Base-by-base conservation (phyloP, 306 rosid species). In the Sophora flavescens region DNA sequence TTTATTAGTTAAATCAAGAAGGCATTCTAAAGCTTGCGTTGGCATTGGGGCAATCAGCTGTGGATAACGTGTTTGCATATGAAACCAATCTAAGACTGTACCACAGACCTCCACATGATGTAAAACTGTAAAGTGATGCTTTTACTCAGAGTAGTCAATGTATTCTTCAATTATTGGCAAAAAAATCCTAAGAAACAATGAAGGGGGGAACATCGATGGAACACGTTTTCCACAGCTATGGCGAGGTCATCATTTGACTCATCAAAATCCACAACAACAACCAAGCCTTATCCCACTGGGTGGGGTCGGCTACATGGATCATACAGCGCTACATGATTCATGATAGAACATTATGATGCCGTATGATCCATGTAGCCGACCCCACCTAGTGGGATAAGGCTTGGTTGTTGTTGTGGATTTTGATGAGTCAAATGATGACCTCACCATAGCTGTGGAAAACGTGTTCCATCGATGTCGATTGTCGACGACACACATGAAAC, bases 371-470 rank as follows among this genome's bases (percentile, higher is more conserved):
- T n/a, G n/a, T n/a, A n/a, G n/a, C n/a, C n/a, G n/a, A n/a, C n/a
- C n/a, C n/a, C n/a, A n/a, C n/a, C n/a, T n/a, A n/a, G n/a, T n/a
- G n/a, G n/a, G n/a, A n/a, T n/a, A n/a, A n/a, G n/a, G n/a, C n/a
- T n/a, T n/a, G n/a, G n/a, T n/a, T n/a, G n/a, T n/a, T 22, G 22
- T 22, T 26, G 36, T 68, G 66, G 71, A 56, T 36, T 71, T 59
- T 42, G 16, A 58, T n/a, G 47, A 71, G 77, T 72, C 39, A 76
- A 70, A 76, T 33, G 59, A 59, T 51, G 58, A 75, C 61, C 68
- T 64, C 71, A 48, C 35, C 35, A 70, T 13, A 18, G 8, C 17
- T 32, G 1, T 44, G 50, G 50, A 44, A 44, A 44, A 44, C 14
- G 11, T 59, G 30, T n/a, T 57, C 16, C 26, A 17, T 66, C 38